phyloP scores from a whole-genome alignment of 257 asterid species.

The Voacanga thouarsii region DNA sequence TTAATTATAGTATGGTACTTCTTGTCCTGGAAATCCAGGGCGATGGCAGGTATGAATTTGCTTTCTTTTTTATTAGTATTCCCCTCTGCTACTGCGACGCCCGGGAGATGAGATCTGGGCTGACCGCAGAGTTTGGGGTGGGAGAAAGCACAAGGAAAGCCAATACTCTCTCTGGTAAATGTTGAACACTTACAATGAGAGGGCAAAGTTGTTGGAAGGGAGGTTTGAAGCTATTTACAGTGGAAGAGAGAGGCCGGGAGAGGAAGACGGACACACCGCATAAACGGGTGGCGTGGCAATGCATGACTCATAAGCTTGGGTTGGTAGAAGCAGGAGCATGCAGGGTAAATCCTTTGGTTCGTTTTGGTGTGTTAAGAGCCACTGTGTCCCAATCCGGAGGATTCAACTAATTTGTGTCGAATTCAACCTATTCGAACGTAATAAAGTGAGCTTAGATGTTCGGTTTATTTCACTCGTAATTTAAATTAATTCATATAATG shows the following conservation, averaged over 20 bases:
- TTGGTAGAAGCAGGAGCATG: no score
- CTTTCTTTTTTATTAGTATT: background rate
- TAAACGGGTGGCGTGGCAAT: background rate
- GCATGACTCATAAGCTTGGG: no score
- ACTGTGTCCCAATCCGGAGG: no score
- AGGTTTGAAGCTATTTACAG: slow-evolving; percentile 3
- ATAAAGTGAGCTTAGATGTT: no score
- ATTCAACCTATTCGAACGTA: no score
- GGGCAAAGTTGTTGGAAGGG: background rate
- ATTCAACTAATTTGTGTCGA: no score
- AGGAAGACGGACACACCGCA: slow-evolving; percentile 5
- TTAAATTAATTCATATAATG: no score
- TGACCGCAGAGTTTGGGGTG: slow-evolving; percentile 11
- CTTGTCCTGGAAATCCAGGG: background rate
- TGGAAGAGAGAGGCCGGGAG: slow-evolving; percentile 2
- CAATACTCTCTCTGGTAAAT: background rate
- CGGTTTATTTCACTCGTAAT: no score
- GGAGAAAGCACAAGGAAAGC: background rate
- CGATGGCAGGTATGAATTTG: background rate
- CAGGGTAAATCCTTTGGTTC: no score
- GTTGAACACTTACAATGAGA: background rate
- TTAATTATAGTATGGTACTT: background rate
- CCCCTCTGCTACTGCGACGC: slow-evolving; percentile 10
- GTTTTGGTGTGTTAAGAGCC: no score
- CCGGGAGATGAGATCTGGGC: background rate